Evolutionary conservation across 2,329 filamentous ascomycete species (phyloP).

Genomic region (Didymella lethalis): DNA sequence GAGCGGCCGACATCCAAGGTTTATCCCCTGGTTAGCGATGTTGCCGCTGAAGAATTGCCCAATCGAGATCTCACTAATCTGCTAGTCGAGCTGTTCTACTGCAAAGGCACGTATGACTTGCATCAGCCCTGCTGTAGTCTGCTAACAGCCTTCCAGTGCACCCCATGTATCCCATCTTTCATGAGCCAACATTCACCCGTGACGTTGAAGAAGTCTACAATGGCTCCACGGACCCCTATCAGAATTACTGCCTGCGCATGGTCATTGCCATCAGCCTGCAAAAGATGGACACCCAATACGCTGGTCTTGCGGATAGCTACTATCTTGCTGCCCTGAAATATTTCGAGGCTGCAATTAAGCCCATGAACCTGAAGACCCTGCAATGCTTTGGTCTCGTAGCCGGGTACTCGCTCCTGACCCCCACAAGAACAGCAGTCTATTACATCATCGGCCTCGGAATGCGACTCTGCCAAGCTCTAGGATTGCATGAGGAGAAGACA

Average conservation of each 20-base stretch:
- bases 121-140: neutral
- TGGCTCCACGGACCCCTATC: slow-evolving; percentile 77
- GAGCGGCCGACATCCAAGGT: slow-evolving; percentile 76
- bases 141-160: slow-evolving; percentile 67
- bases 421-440: slow-evolving; percentile 90
- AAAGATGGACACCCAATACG: slow-evolving; percentile 86
- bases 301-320: slow-evolving; percentile 93
- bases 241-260: slow-evolving; percentile 89
- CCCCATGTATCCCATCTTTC: slow-evolving; percentile 84
- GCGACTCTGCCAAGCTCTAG: slow-evolving; percentile 86
- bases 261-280: slow-evolving; percentile 95
- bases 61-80: slow-evolving; percentile 76
- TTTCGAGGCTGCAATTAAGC: slow-evolving; percentile 81
- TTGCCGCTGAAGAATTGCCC: slow-evolving; percentile 79
- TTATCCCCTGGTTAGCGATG: slow-evolving; percentile 88
- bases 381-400: slow-evolving; percentile 89
- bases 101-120: slow-evolving; percentile 69
- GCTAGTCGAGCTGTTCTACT: slow-evolving; percentile 83
- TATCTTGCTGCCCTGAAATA: slow-evolving; percentile 88
- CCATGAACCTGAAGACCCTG: slow-evolving; percentile 89
- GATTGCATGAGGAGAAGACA: slow-evolving; percentile 87
- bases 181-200: slow-evolving; percentile 78
- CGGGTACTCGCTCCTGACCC: slow-evolving; percentile 90
- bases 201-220: slow-evolving; percentile 84
- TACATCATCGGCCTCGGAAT: slow-evolving; percentile 90